Evolutionary conservation across 2,329 filamentous ascomycete genomes (phyloP).

Genomic region (Venturia oleaginea): DNA sequence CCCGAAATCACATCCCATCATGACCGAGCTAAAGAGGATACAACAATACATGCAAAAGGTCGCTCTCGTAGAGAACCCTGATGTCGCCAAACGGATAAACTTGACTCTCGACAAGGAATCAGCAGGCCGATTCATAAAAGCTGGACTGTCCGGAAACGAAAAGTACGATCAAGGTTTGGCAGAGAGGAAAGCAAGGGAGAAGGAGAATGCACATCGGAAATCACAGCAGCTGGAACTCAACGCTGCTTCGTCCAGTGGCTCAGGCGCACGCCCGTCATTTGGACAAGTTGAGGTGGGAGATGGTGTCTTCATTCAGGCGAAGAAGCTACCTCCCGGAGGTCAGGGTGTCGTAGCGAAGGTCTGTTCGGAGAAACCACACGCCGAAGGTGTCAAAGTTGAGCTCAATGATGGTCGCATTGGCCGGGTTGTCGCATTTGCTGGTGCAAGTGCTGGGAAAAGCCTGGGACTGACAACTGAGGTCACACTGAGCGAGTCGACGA

Average conservation of each 20-base stretch:
- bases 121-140: conserved; percentile 13
- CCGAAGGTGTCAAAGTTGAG: neutral
- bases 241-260: neutral
- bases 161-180: conserved; percentile 9
- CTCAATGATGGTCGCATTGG: neutral
- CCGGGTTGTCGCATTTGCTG: neutral
- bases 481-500: neutral
- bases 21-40: conserved; percentile 74
- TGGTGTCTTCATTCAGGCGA: neutral
- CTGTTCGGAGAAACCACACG: neutral
- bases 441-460: neutral
- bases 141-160: conserved; percentile 11
- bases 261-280: neutral
- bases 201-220: conserved; percentile 7
- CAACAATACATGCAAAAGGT: conserved; percentile 93
- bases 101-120: conserved; percentile 13
- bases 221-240: conserved; percentile 4
- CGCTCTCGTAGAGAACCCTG: conserved; percentile 60
- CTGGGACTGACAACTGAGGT: neutral
- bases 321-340: neutral
- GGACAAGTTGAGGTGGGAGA: neutral
- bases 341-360: neutral
- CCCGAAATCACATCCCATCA: conserved; percentile 60
- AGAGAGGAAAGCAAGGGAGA: conserved; percentile 8
- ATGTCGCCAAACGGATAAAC: conserved; percentile 56